Evolutionary conservation across 75 land plant genomes (phyloP), one percentile per base, ranked within the genome.

Genomic region (Sequoiadendron giganteum): DNA sequence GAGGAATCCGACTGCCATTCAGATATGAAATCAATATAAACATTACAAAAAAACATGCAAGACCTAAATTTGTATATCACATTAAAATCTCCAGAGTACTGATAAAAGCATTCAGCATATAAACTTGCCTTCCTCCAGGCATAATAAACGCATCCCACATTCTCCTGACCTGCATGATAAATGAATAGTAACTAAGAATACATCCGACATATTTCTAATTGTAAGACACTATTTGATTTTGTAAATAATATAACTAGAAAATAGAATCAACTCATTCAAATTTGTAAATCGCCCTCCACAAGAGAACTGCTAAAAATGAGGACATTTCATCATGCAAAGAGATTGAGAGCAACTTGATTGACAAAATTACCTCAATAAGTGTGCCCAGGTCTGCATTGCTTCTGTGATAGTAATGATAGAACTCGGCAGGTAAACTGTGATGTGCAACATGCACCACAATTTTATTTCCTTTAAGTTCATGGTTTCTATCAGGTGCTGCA

Each of bases 351-450:
- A 82, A 42, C 48, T 25, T 0, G 32, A 28, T 47, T 10, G 28
- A 47, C 14, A 82, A 65, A 84, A 86, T 84, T 75, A 98, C 99
- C 96, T 95, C 99, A 92, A 98, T 95, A 21, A 98, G 94, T 30
- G 99, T 94, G 34, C 99, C 99, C 93, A 98, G 91, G 87, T 97
- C 99, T 39, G 90, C 88, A 85, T 88, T 97, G 91, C 99, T 97
- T 55, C 99, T 99, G 89, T 95, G 91, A 85, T 95, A 98, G 88
- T 97, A 98, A 85, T 96, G 99, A 86, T 95, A 95, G 87, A 97
- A 94, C 86, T 98, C 99, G 43, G 91, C 54, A 36, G 99, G 99
- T 89, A 98, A 91, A 85, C 85, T 92, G 42, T 85, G 70, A 25
- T 88, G 70, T 82, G 83, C 80, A 85, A 92, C 90, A 58, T 92